Conservation (phyloP, 2,329 filamentous ascomycete species). For the Fusarium papillatum region DNA sequence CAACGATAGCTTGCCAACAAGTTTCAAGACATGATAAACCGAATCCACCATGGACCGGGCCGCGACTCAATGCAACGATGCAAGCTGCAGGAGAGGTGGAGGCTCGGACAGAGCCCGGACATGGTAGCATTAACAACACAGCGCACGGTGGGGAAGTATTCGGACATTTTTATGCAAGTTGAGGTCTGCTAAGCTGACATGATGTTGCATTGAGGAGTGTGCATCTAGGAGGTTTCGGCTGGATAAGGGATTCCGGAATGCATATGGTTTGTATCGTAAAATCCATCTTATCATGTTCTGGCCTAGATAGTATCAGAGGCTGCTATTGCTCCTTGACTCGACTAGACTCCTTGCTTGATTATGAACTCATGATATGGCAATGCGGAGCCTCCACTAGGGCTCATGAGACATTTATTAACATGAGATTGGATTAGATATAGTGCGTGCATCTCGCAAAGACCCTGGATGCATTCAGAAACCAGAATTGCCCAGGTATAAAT, state of each 20-base stretch:
- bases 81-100: neutral
- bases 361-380: neutral
- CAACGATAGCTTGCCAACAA: neutral
- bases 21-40: neutral
- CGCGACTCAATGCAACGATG: neutral
- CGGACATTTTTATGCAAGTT: neutral
- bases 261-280: neutral
- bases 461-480: neutral
- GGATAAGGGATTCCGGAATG: neutral
- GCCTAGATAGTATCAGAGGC: neutral
- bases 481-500: neutral
- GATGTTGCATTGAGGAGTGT: neutral
- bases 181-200: neutral
- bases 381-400: neutral
- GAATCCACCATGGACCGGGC: neutral
- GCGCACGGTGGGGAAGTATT: neutral
- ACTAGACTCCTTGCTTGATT: neutral
- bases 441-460: neutral
- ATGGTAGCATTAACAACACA: neutral
- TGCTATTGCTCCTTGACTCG: neutral
- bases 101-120: neutral
- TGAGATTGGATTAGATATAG: neutral
- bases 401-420: neutral
- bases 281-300: neutral
- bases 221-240: neutral